Percentiles rank a stretch among this genome's conserved stretches.
Evolutionary conservation across 192 early-diverging fungal genomes (phyloP).

Genomic region (Obelidium mucronatum): DNA sequence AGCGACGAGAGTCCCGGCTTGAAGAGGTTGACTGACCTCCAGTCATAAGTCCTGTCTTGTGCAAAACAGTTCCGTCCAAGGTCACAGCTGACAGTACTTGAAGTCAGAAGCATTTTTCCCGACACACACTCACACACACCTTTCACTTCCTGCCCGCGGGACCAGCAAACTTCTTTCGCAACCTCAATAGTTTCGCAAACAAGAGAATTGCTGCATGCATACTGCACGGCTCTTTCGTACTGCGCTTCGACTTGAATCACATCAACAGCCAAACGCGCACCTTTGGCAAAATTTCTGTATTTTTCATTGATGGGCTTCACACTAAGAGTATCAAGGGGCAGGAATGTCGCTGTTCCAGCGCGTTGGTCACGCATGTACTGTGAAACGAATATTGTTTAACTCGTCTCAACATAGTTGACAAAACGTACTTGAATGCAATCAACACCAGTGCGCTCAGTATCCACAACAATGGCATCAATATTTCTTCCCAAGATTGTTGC

Average conservation of each 20-base stretch:
- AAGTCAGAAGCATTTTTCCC: no score
- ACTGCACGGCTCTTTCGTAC: conserved; percentile 81
- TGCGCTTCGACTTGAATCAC: conserved; percentile 83
- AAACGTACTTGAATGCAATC: conserved; percentile 88
- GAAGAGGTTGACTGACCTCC: conserved; percentile 61
- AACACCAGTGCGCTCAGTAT: conserved; percentile 88
- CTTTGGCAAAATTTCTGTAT: conserved; percentile 76
- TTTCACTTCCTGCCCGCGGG: conserved; percentile 83
- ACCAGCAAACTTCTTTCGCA: conserved; percentile 87
- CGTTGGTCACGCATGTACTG: conserved; percentile 91
- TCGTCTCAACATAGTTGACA: conserved; percentile 1
- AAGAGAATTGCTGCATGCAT: conserved; percentile 90
- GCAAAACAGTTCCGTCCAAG: conserved; percentile 93
- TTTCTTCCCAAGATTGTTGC: conserved; percentile 89
- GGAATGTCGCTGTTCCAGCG: conserved; percentile 88
- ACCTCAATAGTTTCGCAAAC: conserved; percentile 89
- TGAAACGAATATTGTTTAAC: conserved; percentile 21
- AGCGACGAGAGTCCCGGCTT: conserved; percentile 64
- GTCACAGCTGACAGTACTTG: conserved; percentile 69
- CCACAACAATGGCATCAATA: conserved; percentile 95
- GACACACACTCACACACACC: conserved; percentile 45
- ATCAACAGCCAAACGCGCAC: conserved; percentile 93
- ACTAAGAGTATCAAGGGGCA: conserved; percentile 87
- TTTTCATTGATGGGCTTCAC: conserved; percentile 81
- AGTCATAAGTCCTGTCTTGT: conserved; percentile 96